Base-by-base conservation (phyloP, 176 grass and related monocot genomes). In the Neostapfia colusana region DNA sequence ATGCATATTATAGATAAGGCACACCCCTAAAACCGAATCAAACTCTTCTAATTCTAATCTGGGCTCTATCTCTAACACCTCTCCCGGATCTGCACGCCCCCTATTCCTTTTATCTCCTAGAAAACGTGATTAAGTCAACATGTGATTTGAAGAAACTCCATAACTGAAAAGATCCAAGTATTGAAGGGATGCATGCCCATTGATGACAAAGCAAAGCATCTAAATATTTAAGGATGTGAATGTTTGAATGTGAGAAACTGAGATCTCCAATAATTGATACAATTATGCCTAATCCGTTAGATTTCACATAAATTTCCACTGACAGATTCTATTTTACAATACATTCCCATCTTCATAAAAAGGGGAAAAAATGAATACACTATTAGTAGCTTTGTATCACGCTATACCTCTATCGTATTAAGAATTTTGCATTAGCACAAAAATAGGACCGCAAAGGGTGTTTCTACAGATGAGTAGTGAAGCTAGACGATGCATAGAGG, bases 101-200 rank as follows among this genome's bases (percentile, higher is more conserved):
- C n/a, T n/a, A n/a, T n/a, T n/a, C n/a, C n/a, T n/a, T n/a, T n/a
- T n/a, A n/a, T n/a, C n/a, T n/a, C n/a, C n/a, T n/a, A n/a, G n/a
- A n/a, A n/a, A n/a, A n/a, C n/a, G n/a, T n/a, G n/a, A n/a, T n/a
- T n/a, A n/a, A n/a, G n/a, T n/a, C n/a, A n/a, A n/a, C n/a, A n/a
- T n/a, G n/a, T n/a, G 20, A 57, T 65, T 64, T 36, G 27, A 50
- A 38, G 28, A 17, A 76, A 68, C 28, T 75, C 51, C 55, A n/a
- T 35, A 75, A 69, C 15, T 83, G 51, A 42, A 69, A 69, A 76
- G 15, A 65, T 63, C 15, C 20, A 74, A 60, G 6, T 59, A 69
- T 6, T 63, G 10, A 63, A 49, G 11, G 3, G 20, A 26, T 71
- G 7, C 63, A 69, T 69, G 34, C 28, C 21, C 53, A 76, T 57